Evolutionary conservation across 1,284 basidiomycete genomes (phyloP).

Genomic region (Omphalotus olearius): DNA sequence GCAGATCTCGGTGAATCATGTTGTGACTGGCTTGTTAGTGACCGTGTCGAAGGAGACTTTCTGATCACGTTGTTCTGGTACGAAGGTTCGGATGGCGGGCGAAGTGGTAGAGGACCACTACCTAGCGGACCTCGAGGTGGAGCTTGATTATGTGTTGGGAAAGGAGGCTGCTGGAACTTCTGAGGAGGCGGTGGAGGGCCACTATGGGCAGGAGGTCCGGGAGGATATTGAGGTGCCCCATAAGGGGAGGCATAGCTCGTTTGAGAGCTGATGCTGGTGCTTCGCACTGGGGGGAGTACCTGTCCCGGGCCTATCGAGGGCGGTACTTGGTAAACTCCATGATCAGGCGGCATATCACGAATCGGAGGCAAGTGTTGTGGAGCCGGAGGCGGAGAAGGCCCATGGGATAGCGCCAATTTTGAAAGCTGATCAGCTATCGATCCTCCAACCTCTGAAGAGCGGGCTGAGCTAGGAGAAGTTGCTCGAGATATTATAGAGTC

Average conservation of each 20-base stretch:
- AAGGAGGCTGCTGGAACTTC: no score
- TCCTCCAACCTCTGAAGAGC: constrained; percentile 9
- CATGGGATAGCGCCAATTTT: constrained; percentile 26
- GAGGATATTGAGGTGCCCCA: constrained; percentile 8
- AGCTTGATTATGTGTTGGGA: not conserved
- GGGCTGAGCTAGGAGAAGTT: constrained; percentile 14
- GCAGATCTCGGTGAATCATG: constrained; percentile 29
- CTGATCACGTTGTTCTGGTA: constrained; percentile 37
- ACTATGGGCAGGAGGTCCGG: not conserved
- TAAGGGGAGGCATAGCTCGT: constrained; percentile 11
- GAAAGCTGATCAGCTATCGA: constrained; percentile 10
- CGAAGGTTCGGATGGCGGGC: constrained; percentile 39
- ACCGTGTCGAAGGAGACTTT: constrained; percentile 60
- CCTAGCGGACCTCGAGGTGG: constrained; percentile 4
- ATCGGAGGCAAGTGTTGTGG: constrained; percentile 5
- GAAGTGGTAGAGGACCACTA: constrained; percentile 20
- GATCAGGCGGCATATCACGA: constrained; percentile 13
- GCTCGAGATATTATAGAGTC: constrained; percentile 8
- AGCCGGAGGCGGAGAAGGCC: constrained; percentile 19
- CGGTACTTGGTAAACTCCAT: constrained; percentile 3
- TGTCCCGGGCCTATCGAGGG: constrained; percentile 9
- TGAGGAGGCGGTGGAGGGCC: no score
- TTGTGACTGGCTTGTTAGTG: constrained; percentile 52
- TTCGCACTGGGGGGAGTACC: constrained; percentile 26
- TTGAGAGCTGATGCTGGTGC: constrained; percentile 32